A percentile compares a stretch with the other conserved stretches of the same genome.
Conservation (phyloP, 345 rosid genomes). For the Syzygium grande region DNA sequence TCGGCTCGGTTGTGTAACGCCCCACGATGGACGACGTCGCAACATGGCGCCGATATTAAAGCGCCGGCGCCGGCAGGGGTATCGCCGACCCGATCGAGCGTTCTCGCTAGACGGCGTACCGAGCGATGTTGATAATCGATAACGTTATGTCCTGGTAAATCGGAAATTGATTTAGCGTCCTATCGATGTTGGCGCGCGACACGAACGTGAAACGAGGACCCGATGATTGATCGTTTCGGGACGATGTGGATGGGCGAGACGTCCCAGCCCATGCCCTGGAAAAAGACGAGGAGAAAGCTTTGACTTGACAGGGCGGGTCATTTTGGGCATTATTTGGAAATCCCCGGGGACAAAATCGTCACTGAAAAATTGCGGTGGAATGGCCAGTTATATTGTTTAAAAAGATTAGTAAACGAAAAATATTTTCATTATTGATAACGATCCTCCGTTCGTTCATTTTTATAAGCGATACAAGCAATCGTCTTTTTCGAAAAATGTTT, state of each 20-base stretch:
- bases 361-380: no score
- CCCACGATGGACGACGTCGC: not conserved
- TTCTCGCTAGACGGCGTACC: not conserved
- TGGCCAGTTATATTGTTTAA: no score
- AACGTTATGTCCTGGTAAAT: not conserved
- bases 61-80: not conserved
- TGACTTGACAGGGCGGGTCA: conserved; percentile 8
- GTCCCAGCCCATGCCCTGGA: conserved; percentile 5
- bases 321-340: not conserved
- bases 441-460: no score
- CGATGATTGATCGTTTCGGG: not conserved
- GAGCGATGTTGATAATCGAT: no score
- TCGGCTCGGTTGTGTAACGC: not conserved
- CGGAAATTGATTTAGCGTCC: not conserved
- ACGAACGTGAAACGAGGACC: not conserved
- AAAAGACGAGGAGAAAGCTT: not conserved
- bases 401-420: no score
- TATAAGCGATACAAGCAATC: no score
- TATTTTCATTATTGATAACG: no score
- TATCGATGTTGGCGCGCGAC: not conserved
- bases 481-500: no score
- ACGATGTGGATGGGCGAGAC: not conserved
- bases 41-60: not conserved
- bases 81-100: not conserved
- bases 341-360: not conserved